Evolutionary conservation across 768 basidiomycete species (phyloP).

Genomic region (Rhodocollybia butyracea): DNA sequence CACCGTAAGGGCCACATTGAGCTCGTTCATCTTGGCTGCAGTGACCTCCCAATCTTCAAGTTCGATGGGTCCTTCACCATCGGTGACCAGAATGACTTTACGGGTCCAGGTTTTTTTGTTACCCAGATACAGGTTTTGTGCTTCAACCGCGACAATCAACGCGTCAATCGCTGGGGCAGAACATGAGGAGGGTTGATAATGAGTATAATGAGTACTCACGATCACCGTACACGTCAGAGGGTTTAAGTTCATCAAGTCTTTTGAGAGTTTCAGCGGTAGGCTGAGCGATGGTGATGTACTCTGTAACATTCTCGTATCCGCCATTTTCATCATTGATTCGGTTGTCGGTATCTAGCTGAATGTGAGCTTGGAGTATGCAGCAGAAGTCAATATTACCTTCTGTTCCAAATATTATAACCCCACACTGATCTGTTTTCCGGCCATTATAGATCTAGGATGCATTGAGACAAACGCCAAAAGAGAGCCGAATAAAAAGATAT

Average conservation of each 20-base stretch:
- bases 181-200: not conserved
- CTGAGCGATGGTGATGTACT: constrained; percentile 66
- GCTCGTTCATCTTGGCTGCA: constrained; percentile 57
- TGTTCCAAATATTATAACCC: constrained; percentile 85
- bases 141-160: constrained; percentile 82
- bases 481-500: constrained; percentile 6
- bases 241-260: constrained; percentile 55
- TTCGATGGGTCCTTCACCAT: constrained; percentile 75
- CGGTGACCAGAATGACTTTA: constrained; percentile 81
- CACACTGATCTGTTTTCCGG: constrained; percentile 91
- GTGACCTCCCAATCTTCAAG: constrained; percentile 74
- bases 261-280: constrained; percentile 66
- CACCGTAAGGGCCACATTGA: constrained; percentile 59
- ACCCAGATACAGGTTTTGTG: constrained; percentile 62
- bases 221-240: constrained; percentile 60
- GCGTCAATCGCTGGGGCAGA: constrained; percentile 70
- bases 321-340: constrained; percentile 54
- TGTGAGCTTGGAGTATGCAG: not conserved
- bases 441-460: constrained; percentile 76
- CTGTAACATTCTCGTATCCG: constrained; percentile 72
- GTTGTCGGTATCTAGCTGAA: constrained; percentile 58
- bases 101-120: constrained; percentile 83
- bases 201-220: constrained; percentile 39
- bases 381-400: constrained; percentile 46
- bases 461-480: constrained; percentile 1